Conservation (phyloP, 306 rosid genomes). For the Begonia loranthoides region DNA sequence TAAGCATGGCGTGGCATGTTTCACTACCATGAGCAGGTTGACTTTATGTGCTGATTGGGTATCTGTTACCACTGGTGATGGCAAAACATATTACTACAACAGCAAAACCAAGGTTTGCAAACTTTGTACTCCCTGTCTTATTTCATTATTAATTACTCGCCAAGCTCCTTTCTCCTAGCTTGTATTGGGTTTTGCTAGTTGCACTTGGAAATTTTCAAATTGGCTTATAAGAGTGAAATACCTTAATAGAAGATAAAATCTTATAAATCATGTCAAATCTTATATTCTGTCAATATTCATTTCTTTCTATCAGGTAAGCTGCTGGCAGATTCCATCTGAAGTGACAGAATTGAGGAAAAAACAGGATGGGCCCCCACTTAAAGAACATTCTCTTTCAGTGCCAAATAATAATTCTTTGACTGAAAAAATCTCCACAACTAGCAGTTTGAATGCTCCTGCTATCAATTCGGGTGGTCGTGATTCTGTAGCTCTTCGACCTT, state of each 20-base stretch:
- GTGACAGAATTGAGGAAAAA: conserved; percentile 76
- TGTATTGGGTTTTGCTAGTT: background rate
- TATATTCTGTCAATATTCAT: background rate
- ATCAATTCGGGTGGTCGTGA: conserved; percentile 91
- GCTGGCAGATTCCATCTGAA: conserved; percentile 98
- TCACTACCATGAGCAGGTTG: conserved; percentile 27
- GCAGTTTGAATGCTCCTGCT: conserved; percentile 72
- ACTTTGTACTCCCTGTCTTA: too few species aligned
- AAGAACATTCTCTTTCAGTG: conserved; percentile 39
- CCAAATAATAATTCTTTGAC: conserved; percentile 40
- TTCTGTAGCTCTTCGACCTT: conserved; percentile 55
- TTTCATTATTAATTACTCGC: conserved; percentile 4
- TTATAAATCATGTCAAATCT: background rate
- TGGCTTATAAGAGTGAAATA: too few species aligned
- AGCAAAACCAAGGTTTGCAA: conserved; percentile 64
- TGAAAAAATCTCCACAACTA: conserved; percentile 60
- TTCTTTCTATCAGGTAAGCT: conserved; percentile 53
- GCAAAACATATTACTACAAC: conserved; percentile 83
- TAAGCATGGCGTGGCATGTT: too few species aligned
- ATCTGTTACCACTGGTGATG: conserved; percentile 70
- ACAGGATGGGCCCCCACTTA: conserved; percentile 51
- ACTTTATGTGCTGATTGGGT: conserved; percentile 82
- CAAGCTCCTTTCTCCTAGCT: conserved; percentile 1
- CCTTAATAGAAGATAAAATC: too few species aligned
- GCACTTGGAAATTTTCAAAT: too few species aligned